phyloP scores from a whole-genome alignment of 768 basidiomycete species.

The Russula foetens region DNA sequence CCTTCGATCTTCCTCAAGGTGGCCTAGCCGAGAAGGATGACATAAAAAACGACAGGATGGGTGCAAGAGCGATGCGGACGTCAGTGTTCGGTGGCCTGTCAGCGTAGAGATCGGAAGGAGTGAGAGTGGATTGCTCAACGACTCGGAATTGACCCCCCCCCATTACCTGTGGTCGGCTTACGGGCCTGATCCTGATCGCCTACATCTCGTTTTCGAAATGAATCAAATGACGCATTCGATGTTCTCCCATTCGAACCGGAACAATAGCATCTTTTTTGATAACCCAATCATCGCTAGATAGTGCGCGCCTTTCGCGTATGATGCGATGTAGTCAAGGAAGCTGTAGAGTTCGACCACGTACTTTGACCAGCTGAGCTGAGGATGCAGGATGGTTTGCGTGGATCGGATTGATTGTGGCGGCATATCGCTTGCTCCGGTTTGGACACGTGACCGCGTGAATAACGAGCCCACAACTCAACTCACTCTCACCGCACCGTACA shows the following conservation, averaged over 20 bases:
- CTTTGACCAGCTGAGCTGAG: not conserved
- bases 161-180: not conserved
- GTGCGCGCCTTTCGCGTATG: too few relatives aligned
- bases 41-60: not conserved
- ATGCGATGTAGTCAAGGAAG: not conserved
- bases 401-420: not conserved
- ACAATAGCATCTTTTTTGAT: not conserved
- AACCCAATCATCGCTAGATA: too few relatives aligned
- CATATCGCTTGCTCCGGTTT: not conserved
- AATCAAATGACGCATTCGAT: not conserved
- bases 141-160: too few relatives aligned
- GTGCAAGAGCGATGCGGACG: not conserved
- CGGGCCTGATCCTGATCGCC: not conserved
- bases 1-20: not conserved
- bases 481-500: too few relatives aligned
- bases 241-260: not conserved
- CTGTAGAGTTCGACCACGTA: not conserved
- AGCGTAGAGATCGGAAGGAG: not conserved
- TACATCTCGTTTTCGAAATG: not conserved
- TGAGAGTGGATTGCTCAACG: not conserved
- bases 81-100: not conserved
- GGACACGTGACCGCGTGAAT: not conserved
- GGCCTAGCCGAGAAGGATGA: not conserved
- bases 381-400: not conserved
- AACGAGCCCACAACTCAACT: too few relatives aligned